A percentile compares a stretch with the other conserved stretches of the same genome.
phyloP scores from a whole-genome alignment of 352 stramenopile genomes.

The Lagenidium giganteum region DNA sequence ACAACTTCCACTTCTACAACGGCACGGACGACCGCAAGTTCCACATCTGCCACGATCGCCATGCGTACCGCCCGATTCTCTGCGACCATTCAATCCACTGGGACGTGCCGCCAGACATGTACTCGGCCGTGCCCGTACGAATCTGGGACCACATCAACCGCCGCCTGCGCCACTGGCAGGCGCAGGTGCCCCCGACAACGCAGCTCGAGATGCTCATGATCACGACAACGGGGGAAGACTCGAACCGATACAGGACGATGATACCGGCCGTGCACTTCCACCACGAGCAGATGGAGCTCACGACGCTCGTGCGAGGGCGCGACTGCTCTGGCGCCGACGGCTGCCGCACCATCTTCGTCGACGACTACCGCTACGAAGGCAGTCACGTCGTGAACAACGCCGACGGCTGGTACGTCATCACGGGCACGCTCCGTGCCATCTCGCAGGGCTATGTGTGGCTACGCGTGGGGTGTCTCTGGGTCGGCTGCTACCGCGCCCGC shows the following conservation, averaged over 20 bases:
- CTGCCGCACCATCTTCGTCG: slow-evolving; percentile 11
- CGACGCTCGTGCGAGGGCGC: slow-evolving; percentile 7
- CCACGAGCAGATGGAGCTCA: slow-evolving; percentile 12
- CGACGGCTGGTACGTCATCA: not conserved
- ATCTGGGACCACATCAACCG: slow-evolving; percentile 10
- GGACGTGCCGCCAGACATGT: no score
- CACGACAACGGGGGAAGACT: no score
- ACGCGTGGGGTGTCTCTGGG: slow-evolving; percentile 4
- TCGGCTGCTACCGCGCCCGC: slow-evolving; percentile 1
- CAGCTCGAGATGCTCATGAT: no score
- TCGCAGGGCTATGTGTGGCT: slow-evolving; percentile 16
- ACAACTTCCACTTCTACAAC: slow-evolving; percentile 4
- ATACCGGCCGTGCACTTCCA: slow-evolving; percentile 10
- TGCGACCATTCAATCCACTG: no score
- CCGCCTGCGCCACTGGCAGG: no score
- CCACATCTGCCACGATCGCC: no score
- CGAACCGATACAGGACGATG: no score
- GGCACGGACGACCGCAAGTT: no score
- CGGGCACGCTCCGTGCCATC: not conserved
- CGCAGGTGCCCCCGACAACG: no score
- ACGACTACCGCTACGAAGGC: slow-evolving; percentile 24
- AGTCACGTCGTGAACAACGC: slow-evolving; percentile 1
- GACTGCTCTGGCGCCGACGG: not conserved
- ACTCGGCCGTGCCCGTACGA: no score
- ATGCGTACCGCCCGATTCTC: no score